These are phyloP conservation scores for Magnolia kwangsiensis DNA, from an alignment of 164 flowering plant genomes.

Conservation along the genomic window DNA sequence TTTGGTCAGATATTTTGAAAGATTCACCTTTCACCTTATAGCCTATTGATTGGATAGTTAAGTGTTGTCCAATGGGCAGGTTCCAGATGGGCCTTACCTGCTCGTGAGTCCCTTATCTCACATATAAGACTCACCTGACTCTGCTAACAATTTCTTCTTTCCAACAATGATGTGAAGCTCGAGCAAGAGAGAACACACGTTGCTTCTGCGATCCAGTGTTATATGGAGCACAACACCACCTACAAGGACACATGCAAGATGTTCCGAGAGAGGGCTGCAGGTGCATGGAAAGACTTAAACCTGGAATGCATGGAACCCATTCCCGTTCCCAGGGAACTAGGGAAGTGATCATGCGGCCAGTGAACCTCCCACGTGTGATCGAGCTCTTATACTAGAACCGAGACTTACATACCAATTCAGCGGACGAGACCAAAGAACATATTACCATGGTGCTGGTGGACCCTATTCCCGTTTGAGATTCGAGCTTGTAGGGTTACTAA, in stretches of 20 bases:
- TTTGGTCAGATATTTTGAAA: too few relatives aligned
- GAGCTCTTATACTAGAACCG: neutral
- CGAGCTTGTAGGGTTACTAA: too few relatives aligned
- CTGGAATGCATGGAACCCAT: neutral
- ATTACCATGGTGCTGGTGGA: neutral
- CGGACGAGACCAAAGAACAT: neutral
- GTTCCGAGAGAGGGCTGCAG: constrained; percentile 2
- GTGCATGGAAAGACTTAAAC: constrained; percentile 15
- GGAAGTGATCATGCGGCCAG: neutral
- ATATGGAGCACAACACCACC: constrained; percentile 11
- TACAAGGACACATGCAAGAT: constrained; percentile 1
- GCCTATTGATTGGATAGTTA: too few relatives aligned
- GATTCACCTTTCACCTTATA: too few relatives aligned
- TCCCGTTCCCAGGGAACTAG: neutral
- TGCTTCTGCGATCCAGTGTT: constrained; percentile 13
- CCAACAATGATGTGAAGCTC: neutral
- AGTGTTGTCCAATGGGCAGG: too few relatives aligned
- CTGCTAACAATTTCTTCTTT: neutral
- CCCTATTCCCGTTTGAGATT: neutral
- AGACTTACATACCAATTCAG: constrained; percentile 5
- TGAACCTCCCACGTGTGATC: neutral
- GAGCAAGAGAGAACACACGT: constrained; percentile 14
- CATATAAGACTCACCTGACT: too few relatives aligned
- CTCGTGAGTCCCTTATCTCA: too few relatives aligned
- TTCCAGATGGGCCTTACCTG: too few relatives aligned